Conservation (phyloP, 2,329 filamentous ascomycete genomes). For the Aspergillus alliaceus region DNA sequence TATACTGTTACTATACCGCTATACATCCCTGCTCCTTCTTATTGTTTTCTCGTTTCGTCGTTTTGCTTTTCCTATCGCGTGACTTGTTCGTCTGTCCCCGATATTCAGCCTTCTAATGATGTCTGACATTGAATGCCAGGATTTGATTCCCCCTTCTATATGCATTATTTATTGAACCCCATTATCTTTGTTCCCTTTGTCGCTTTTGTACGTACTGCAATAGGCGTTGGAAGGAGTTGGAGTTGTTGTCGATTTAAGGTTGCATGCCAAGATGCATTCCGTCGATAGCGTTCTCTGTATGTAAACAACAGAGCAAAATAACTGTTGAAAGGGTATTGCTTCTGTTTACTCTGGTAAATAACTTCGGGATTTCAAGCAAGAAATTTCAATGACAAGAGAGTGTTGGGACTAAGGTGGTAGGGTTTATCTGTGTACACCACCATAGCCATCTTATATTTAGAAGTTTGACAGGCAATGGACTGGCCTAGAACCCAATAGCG, state of each 20-base stretch:
- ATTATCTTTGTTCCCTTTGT: not conserved
- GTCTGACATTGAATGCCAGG: not conserved
- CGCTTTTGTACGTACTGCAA: not conserved
- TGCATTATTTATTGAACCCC: not conserved
- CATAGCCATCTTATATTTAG: no score
- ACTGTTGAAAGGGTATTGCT: not conserved
- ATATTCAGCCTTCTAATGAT: not conserved
- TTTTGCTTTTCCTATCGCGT: not conserved
- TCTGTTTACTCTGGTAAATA: not conserved
- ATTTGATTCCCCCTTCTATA: not conserved
- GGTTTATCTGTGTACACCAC: no score
- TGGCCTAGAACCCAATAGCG: no score
- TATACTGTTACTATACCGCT: not conserved
- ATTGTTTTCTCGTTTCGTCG: not conserved
- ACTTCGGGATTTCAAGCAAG: no score
- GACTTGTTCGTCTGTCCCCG: not conserved
- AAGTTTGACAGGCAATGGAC: no score
- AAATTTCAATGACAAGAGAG: no score
- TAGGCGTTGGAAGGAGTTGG: not conserved
- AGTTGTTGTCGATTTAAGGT: conserved; percentile 3
- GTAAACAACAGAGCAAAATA: not conserved
- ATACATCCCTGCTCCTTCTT: not conserved
- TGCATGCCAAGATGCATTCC: conserved; percentile 4
- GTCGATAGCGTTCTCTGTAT: not conserved
- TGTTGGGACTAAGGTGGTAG: no score